Percentiles rank a stretch among this genome's conserved stretches.
These are phyloP conservation scores for Ramaria sp. DNA, from an alignment of 768 basidiomycete species.

Conservation along the genomic window DNA sequence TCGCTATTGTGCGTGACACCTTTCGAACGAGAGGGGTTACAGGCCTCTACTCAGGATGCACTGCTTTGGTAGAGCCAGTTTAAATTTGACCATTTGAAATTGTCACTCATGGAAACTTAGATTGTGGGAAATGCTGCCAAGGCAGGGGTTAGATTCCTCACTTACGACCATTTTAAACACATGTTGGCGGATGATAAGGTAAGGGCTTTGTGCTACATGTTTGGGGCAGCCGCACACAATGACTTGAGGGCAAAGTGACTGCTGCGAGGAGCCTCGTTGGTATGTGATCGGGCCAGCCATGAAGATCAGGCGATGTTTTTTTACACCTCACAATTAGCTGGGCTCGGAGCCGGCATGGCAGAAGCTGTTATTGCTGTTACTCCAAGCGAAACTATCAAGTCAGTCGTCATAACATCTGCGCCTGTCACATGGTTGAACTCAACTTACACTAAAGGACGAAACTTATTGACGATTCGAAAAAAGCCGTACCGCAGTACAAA, in stretches of 20 bases:
- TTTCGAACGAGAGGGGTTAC: conserved; percentile 60
- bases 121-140: conserved; percentile 85
- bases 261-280: conserved; percentile 78
- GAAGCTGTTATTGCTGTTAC: conserved; percentile 94
- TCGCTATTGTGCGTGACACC: conserved; percentile 67
- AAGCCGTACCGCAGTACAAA: conserved; percentile 72
- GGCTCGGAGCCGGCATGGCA: conserved; percentile 79
- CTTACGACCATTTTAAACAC: conserved; percentile 87
- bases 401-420: conserved; percentile 17
- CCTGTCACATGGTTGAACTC: neutral
- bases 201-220: conserved; percentile 14
- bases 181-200: conserved; percentile 78
- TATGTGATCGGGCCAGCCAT: conserved; percentile 19
- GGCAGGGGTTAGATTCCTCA: conserved; percentile 92
- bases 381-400: conserved; percentile 98
- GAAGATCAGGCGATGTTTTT: conserved; percentile 1
- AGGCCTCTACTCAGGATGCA: conserved; percentile 91
- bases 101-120: neutral
- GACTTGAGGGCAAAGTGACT: conserved; percentile 76
- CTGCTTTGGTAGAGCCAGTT: conserved; percentile 41
- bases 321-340: conserved; percentile 32
- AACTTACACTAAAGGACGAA: conserved; percentile 66
- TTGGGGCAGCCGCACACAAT: conserved; percentile 1
- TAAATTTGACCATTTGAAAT: neutral
- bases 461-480: conserved; percentile 88